phyloP scores from a whole-genome alignment of 441 rosid species.

The Brassica hybrid region DNA sequence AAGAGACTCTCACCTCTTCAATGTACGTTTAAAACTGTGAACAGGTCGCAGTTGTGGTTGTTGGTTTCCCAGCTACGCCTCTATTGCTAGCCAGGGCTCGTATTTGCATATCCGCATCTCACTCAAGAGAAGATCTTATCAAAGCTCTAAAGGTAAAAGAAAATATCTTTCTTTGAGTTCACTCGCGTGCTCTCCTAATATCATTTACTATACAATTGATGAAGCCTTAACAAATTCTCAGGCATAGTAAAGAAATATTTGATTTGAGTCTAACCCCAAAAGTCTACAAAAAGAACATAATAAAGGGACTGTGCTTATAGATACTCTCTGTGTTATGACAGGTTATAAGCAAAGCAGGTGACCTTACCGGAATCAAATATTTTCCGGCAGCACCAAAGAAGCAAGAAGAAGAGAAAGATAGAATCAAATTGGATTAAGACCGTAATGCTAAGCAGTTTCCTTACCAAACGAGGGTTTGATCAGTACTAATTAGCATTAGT shows the following conservation, averaged over 20 bases:
- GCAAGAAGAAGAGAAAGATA: constrained; percentile 8
- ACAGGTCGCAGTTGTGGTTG: constrained; percentile 83
- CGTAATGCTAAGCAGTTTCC: not conserved
- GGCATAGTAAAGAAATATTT: not conserved
- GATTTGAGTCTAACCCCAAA: not conserved
- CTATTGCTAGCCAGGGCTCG: constrained; percentile 88
- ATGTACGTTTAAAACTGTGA: constrained; percentile 17
- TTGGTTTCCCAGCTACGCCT: constrained; percentile 90
- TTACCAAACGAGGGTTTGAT: constrained; percentile 8
- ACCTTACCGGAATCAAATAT: constrained; percentile 2
- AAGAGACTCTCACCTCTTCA: constrained; percentile 8
- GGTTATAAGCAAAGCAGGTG: constrained; percentile 9
- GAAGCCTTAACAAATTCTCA: no score
- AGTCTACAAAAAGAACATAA: not conserved
- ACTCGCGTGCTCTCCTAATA: not conserved
- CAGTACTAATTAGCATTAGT: constrained; percentile 27
- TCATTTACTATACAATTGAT: not conserved
- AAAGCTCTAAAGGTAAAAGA: constrained; percentile 72
- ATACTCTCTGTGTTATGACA: not conserved
- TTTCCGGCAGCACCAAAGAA: constrained; percentile 5
- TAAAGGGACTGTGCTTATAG: not conserved
- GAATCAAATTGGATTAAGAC: constrained; percentile 1
- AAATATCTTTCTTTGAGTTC: not conserved
- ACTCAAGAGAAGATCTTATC: constrained; percentile 73
- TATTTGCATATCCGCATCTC: constrained; percentile 92